Base-by-base conservation (phyloP, 257 asterid species). In the Gardenia jasminoides region DNA sequence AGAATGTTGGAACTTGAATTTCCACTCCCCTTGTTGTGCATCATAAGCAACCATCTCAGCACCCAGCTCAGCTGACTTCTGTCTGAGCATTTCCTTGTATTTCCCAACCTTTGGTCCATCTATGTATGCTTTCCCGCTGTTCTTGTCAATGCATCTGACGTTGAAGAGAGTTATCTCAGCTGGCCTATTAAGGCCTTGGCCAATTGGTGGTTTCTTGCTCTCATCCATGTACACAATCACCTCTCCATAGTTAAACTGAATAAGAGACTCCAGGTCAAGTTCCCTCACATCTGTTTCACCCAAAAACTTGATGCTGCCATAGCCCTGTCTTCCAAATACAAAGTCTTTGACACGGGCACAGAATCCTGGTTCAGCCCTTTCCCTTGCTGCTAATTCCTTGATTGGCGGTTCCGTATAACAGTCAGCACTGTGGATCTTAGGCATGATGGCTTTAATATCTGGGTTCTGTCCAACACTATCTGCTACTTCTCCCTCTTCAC, bases 141-240 rank as follows among this genome's bases (percentile, higher is more conserved):
- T 88, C 83, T 87, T 92, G 75, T 88, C 87, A 16, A 88, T 81
- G 74, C 98, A 92, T 66, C 87, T 89, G 48, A 92, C 84, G 65
- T 94, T 89, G 22, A 92, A 92, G 50, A 94, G 94, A 6, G 97
- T 89, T 48, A 91, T 88, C 83, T 91, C 97, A 3, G 98, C 98
- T 10, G 97, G 80, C 77, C 89, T 92, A 85, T 94, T 92, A 36
- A 94, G 89, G 19, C 97, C 94, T 78, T 91, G 89, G 41, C 98
- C 97, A 20, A 90, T 83, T 0, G 96, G 91, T 12, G 94, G 97
- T 81, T 91, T 92, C 87, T 88, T 86, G 85, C 86, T 89, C 80
- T 90, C 97, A 15, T 91, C 92, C 93, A 87, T 85, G 74, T 90
- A 88, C 17, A 92, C 88, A 10, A 84, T 80, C 82, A 94, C 97